Evolutionary conservation across 2,329 filamentous ascomycete species (phyloP).

Genomic region (Botrytis elliptica): DNA sequence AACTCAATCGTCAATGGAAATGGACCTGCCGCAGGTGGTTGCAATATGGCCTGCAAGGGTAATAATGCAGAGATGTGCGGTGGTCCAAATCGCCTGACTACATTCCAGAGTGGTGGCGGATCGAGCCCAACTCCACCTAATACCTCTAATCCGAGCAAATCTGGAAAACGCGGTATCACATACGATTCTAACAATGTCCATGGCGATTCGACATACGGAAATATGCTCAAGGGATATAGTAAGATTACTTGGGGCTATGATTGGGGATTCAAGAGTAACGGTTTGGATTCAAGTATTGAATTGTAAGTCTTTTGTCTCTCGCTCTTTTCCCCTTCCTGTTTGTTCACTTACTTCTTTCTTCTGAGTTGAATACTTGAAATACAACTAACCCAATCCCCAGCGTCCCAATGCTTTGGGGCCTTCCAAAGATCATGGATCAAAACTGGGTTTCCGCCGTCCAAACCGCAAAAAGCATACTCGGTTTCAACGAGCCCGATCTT

Average conservation of each 20-base stretch:
- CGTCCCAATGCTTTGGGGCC: constrained; percentile 66
- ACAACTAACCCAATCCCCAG: constrained; percentile 14
- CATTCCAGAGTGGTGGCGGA: constrained; percentile 8
- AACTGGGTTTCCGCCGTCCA: constrained; percentile 53
- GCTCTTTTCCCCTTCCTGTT: background rate
- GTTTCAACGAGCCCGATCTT: constrained; percentile 70
- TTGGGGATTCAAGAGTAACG: constrained; percentile 54
- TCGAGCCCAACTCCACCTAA: constrained; percentile 2
- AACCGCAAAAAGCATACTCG: constrained; percentile 55
- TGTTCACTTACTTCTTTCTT: background rate
- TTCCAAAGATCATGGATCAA: constrained; percentile 44
- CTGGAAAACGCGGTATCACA: constrained; percentile 61
- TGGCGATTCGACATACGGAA: constrained; percentile 24
- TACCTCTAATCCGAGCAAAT: background rate
- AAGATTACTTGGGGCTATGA: constrained; percentile 63
- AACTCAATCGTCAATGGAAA: constrained; percentile 28
- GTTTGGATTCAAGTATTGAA: constrained; percentile 45
- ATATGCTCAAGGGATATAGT: constrained; percentile 46
- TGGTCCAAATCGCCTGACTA: constrained; percentile 24
- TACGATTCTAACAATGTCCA: constrained; percentile 55
- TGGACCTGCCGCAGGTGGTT: constrained; percentile 29
- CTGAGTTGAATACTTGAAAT: background rate
- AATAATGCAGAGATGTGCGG: constrained; percentile 33
- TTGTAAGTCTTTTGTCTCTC: constrained; percentile 23
- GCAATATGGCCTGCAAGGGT: constrained; percentile 36